phyloP scores from a whole-genome alignment of 257 asterid species.

The Scutellaria baicalensis region DNA sequence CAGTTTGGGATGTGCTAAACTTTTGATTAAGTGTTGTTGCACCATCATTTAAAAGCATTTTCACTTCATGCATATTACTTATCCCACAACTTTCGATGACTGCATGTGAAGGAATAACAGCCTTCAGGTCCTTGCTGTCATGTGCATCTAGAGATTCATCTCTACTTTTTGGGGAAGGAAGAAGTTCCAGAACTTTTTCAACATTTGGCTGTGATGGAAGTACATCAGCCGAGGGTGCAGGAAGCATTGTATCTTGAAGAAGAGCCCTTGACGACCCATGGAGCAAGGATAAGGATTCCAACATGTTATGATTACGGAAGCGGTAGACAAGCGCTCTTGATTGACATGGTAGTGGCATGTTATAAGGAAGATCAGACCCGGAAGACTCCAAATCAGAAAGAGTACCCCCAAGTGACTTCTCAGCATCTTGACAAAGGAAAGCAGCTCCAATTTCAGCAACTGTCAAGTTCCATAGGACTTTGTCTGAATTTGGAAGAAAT shows the following conservation, averaged over 20 bases:
- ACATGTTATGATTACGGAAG: conserved; percentile 42
- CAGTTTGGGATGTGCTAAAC: conserved; percentile 12
- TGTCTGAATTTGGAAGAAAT: conserved; percentile 70
- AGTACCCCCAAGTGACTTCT: conserved; percentile 34
- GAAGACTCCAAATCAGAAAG: conserved; percentile 33
- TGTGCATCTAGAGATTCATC: conserved; percentile 16
- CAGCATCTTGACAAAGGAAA: conserved; percentile 62
- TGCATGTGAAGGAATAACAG: conserved; percentile 22
- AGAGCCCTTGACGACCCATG: conserved; percentile 34
- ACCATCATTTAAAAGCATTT: conserved; percentile 16
- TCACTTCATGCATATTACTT: conserved; percentile 12
- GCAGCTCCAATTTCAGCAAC: conserved; percentile 93
- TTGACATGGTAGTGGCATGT: conserved; percentile 85
- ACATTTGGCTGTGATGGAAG: conserved; percentile 63
- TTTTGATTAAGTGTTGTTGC: conserved; percentile 7
- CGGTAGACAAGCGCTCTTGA: conserved; percentile 74
- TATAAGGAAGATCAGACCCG: conserved; percentile 46
- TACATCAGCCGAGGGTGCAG: conserved; percentile 32
- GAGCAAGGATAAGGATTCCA: conserved; percentile 35
- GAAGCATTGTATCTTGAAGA: conserved; percentile 47
- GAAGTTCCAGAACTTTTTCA: conserved; percentile 40
- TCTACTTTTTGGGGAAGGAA: conserved; percentile 23
- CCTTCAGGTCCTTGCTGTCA: conserved; percentile 4
- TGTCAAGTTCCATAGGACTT: conserved; percentile 79
- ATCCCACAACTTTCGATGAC: neutral